Conservation (phyloP, 805 yeast species). For the Peterozyma toletana region DNA sequence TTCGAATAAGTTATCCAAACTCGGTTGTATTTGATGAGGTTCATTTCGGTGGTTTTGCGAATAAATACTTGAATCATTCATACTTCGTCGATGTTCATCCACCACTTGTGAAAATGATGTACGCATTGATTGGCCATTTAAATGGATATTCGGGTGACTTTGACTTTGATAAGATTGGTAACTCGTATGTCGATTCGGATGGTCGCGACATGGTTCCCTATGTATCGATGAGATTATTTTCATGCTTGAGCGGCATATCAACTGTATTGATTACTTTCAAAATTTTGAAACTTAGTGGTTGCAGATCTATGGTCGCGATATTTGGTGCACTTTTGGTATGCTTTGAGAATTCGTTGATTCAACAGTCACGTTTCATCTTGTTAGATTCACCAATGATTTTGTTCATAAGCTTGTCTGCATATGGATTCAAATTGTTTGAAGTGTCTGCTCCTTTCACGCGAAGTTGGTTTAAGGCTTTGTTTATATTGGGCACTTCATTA, state of each 20-base stretch:
- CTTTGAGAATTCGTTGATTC: slow-evolving; percentile 59
- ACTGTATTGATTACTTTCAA: slow-evolving; percentile 46
- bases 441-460: slow-evolving; percentile 33
- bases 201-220: slow-evolving; percentile 31
- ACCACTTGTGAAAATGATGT: slow-evolving; percentile 58
- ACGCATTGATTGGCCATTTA: slow-evolving; percentile 42
- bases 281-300: slow-evolving; percentile 48
- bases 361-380: slow-evolving; percentile 50
- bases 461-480: slow-evolving; percentile 46
- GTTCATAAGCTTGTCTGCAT: slow-evolving; percentile 39
- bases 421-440: slow-evolving; percentile 43
- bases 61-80: slow-evolving; percentile 44
- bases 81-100: slow-evolving; percentile 71
- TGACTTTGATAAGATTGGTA: slow-evolving; percentile 37
- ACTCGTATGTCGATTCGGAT: slow-evolving; percentile 25
- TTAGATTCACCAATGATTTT: slow-evolving; percentile 38
- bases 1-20: slow-evolving; percentile 26
- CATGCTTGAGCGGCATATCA: slow-evolving; percentile 47
- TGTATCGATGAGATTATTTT: slow-evolving; percentile 47
- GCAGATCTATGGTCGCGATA: slow-evolving; percentile 41
- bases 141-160: slow-evolving; percentile 46
- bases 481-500: slow-evolving; percentile 38
- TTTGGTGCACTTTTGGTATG: slow-evolving; percentile 44
- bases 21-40: slow-evolving; percentile 43
- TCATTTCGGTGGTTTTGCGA: slow-evolving; percentile 31